Evolutionary conservation across 2,329 filamentous ascomycete species (phyloP).

Genomic region (Monilinia aucupariae): DNA sequence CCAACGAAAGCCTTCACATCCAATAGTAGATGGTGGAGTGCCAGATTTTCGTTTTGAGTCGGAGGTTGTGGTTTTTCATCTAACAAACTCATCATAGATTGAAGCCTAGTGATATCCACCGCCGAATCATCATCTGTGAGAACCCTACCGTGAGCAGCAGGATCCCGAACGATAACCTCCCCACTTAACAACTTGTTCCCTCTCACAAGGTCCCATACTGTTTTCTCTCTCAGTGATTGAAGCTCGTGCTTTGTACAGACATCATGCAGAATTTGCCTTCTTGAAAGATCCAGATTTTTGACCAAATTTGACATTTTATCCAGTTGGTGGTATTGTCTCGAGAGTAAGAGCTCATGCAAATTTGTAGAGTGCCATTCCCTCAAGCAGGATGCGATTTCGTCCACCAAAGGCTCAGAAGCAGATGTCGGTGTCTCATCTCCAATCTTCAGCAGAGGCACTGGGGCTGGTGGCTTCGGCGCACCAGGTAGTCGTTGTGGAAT

Average conservation of each 20-base stretch:
- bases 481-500: constrained; percentile 56
- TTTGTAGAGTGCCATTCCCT: constrained; percentile 98
- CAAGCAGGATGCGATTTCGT: constrained; percentile 94
- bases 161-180: constrained; percentile 91
- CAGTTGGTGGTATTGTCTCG: constrained; percentile 72
- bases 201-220: constrained; percentile 89
- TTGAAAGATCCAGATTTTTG: constrained; percentile 72
- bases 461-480: constrained; percentile 74
- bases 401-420: constrained; percentile 80
- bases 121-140: constrained; percentile 90
- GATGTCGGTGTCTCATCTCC: constrained; percentile 95
- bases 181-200: constrained; percentile 93
- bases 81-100: constrained; percentile 92
- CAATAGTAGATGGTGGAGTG: constrained; percentile 75
- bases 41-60: constrained; percentile 57
- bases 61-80: constrained; percentile 69
- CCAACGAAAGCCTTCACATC: constrained; percentile 80
- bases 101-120: constrained; percentile 81
- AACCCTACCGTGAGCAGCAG: constrained; percentile 73
- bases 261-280: constrained; percentile 88
- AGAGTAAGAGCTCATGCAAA: constrained; percentile 82
- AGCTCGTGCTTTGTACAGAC: constrained; percentile 86
- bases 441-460: constrained; percentile 95
- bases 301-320: constrained; percentile 79
- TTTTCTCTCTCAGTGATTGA: constrained; percentile 72